Evolutionary conservation across 768 basidiomycete genomes (phyloP).

Genomic region (Pleurotus salmoneostramineus): DNA sequence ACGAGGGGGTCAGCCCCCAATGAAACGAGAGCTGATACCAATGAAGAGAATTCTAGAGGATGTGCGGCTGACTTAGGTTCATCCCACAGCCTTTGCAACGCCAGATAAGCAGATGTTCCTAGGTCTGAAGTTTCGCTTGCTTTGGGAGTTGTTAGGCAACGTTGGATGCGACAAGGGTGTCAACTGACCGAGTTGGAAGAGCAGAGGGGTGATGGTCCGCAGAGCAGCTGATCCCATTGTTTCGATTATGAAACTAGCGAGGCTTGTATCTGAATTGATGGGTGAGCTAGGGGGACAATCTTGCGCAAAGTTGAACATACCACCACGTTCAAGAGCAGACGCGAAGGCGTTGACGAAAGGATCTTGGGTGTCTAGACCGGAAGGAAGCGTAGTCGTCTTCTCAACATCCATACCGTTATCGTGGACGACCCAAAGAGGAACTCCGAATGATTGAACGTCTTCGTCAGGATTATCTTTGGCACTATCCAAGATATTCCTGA

Average conservation of each 20-base stretch:
- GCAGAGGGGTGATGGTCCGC: conserved; percentile 27
- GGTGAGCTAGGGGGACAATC: background rate
- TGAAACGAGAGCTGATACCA: conserved; percentile 32
- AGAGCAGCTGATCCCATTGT: background rate
- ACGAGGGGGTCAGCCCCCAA: conserved; percentile 40
- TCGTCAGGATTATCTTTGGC: conserved; percentile 28
- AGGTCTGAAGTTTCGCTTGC: too few species aligned
- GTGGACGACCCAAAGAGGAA: conserved; percentile 23
- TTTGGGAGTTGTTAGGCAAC: too few species aligned
- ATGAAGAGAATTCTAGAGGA: conserved; percentile 27
- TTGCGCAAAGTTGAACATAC: too few species aligned
- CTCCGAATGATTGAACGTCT: conserved; percentile 21
- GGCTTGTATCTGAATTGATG: background rate
- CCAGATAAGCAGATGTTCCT: conserved; percentile 23
- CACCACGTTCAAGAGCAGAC: conserved; percentile 20
- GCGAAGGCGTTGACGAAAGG: conserved; percentile 24
- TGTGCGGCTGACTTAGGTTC: conserved; percentile 13
- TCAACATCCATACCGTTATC: conserved; percentile 8
- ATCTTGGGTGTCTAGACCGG: conserved; percentile 11
- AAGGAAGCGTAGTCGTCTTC: conserved; percentile 11
- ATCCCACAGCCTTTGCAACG: conserved; percentile 30
- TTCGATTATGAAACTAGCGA: background rate
- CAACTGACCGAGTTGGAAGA: conserved; percentile 38
- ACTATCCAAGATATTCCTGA: conserved; percentile 38
- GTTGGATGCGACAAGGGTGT: too few species aligned